These are phyloP conservation scores for Pythium aphanidermatum DNA, from an alignment of 352 stramenopile genomes.

Conservation along the genomic window DNA sequence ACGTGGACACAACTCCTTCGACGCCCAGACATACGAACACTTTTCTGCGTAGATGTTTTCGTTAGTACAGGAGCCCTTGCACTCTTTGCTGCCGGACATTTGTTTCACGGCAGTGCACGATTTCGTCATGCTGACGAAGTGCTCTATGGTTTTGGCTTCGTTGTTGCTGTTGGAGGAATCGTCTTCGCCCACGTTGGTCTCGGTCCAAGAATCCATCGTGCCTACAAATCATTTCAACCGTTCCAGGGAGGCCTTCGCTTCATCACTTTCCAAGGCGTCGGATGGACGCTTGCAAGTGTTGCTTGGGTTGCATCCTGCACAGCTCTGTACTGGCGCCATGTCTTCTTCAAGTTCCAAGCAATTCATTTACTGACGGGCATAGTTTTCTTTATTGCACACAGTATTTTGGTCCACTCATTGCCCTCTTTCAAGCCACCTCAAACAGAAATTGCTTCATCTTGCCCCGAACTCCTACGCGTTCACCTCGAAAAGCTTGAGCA, in stretches of 20 bases:
- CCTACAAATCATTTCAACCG: slow-evolving; percentile 39
- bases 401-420: slow-evolving; percentile 32
- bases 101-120: slow-evolving; percentile 14
- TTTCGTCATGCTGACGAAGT: slow-evolving; percentile 33
- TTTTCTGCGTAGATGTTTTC: slow-evolving; percentile 23
- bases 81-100: slow-evolving; percentile 31
- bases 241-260: slow-evolving; percentile 43
- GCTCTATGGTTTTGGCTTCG: slow-evolving; percentile 40
- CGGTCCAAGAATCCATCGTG: slow-evolving; percentile 27
- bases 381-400: slow-evolving; percentile 35
- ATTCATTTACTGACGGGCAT: slow-evolving; percentile 38
- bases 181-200: slow-evolving; percentile 31
- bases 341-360: slow-evolving; percentile 37
- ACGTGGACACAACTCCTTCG: slow-evolving; percentile 20
- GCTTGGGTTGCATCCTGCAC: slow-evolving; percentile 34
- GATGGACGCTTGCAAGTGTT: slow-evolving; percentile 39
- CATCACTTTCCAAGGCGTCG: slow-evolving; percentile 42
- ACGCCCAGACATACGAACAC: slow-evolving; percentile 22
- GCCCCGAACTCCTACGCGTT: background rate
- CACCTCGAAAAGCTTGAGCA: slow-evolving; percentile 13
- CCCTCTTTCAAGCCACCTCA: slow-evolving; percentile 25
- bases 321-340: slow-evolving; percentile 36
- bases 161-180: slow-evolving; percentile 31
- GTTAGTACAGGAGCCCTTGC: slow-evolving; percentile 22
- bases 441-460: background rate